Conservation (phyloP, 192 early-diverging fungal species). For the Backusella luteola region DNA sequence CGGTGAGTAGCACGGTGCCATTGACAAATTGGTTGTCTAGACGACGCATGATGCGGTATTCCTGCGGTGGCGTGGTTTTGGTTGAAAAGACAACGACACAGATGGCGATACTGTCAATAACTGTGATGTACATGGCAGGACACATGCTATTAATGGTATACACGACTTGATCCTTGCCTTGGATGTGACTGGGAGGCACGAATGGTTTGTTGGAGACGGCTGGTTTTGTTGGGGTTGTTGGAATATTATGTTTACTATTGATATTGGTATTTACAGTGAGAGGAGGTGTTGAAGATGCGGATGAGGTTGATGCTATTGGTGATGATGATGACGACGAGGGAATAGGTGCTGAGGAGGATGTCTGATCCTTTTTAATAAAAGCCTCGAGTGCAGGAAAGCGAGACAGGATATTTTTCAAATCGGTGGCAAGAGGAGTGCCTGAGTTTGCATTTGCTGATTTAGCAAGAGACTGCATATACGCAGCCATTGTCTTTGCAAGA, state of each 20-base stretch:
- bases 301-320: neutral
- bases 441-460: slow-evolving; percentile 13
- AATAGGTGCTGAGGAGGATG: neutral
- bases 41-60: slow-evolving; percentile 68
- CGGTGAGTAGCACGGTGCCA: slow-evolving; percentile 77
- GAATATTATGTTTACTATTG: neutral
- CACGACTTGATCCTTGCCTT: slow-evolving; percentile 5
- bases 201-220: neutral
- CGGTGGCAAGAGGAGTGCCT: slow-evolving; percentile 2
- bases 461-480: slow-evolving; percentile 24
- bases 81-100: slow-evolving; percentile 41
- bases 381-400: slow-evolving; percentile 4
- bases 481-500: slow-evolving; percentile 18
- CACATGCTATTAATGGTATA: slow-evolving; percentile 3
- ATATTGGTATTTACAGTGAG: neutral
- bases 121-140: slow-evolving; percentile 47
- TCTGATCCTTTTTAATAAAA: neutral
- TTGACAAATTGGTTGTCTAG: slow-evolving; percentile 87
- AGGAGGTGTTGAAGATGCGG: neutral
- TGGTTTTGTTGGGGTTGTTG: neutral
- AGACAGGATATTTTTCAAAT: slow-evolving; percentile 19
- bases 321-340: neutral
- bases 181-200: neutral
- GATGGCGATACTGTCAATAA: slow-evolving; percentile 48
- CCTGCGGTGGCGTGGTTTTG: slow-evolving; percentile 31